phyloP scores from a whole-genome alignment of 768 basidiomycete genomes.

The Serendipita sp. region DNA sequence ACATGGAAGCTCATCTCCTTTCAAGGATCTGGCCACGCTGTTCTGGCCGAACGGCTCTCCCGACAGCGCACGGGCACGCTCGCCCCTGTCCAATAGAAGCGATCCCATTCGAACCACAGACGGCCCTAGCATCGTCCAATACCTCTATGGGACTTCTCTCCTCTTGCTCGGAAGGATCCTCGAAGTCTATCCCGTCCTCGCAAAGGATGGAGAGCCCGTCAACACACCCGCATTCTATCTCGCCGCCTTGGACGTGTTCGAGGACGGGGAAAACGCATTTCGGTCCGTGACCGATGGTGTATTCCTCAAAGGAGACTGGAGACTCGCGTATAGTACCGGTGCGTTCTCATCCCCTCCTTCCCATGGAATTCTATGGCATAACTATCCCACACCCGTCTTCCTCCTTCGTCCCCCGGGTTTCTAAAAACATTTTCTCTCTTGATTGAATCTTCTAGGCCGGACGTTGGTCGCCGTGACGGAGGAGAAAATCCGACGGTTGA shows the following conservation, averaged over 20 bases:
- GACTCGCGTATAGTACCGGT: slow-evolving; percentile 33
- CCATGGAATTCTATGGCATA: too few relatives aligned
- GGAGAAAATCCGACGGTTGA: slow-evolving; percentile 20
- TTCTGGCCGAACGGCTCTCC: neutral
- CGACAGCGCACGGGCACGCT: neutral
- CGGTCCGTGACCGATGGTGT: neutral
- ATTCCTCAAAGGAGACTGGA: slow-evolving; percentile 38
- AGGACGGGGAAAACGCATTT: slow-evolving; percentile 40
- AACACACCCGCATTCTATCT: slow-evolving; percentile 43
- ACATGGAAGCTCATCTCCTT: neutral
- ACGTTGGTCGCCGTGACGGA: slow-evolving; percentile 46
- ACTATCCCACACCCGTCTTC: too few relatives aligned
- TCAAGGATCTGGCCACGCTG: neutral
- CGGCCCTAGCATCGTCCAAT: slow-evolving; percentile 48
- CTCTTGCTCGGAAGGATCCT: slow-evolving; percentile 46
- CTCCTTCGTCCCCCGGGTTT: too few relatives aligned
- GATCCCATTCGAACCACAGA: slow-evolving; percentile 22
- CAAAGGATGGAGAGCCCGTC: slow-evolving; percentile 38
- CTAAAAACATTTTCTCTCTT: too few relatives aligned
- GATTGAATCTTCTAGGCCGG: slow-evolving; percentile 52
- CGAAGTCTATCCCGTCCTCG: slow-evolving; percentile 23
- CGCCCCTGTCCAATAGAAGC: neutral
- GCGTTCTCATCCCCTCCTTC: neutral
- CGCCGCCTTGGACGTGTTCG: slow-evolving; percentile 54
- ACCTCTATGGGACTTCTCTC: slow-evolving; percentile 46